A percentile compares a stretch with the other conserved stretches of the same genome.
Conservation (phyloP, 352 stramenopile species). For the Globisporangium nunn region DNA sequence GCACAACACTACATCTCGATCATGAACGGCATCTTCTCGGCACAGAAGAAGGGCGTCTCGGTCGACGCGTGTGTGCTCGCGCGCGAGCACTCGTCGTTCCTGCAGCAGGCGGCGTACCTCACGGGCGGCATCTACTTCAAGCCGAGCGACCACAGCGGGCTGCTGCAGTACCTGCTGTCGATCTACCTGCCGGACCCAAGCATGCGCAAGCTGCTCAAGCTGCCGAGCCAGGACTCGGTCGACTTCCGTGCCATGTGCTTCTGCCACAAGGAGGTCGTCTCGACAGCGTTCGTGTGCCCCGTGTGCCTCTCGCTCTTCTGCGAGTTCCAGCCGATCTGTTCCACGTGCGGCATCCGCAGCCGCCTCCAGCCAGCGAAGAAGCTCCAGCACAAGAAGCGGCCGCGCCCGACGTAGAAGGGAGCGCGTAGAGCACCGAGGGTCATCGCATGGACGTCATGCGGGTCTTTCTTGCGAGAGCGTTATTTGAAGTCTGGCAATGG, state of each 20-base stretch:
- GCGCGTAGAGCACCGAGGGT: too few relatives aligned
- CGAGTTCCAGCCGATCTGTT: constrained; percentile 82
- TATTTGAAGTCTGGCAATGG: too few relatives aligned
- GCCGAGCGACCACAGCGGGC: constrained; percentile 46
- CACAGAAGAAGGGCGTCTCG: constrained; percentile 79
- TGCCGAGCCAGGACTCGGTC: constrained; percentile 82
- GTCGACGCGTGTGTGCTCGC: constrained; percentile 78
- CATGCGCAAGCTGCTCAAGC: constrained; percentile 75
- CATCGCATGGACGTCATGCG: too few relatives aligned
- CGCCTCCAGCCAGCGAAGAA: constrained; percentile 74
- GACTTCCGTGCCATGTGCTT: constrained; percentile 88
- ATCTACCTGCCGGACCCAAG: constrained; percentile 80
- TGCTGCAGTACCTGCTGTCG: constrained; percentile 83
- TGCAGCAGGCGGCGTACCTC: constrained; percentile 85
- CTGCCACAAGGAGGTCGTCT: constrained; percentile 80
- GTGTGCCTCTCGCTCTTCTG: constrained; percentile 87
- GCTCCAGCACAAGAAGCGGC: constrained; percentile 39
- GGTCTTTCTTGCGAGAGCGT: too few relatives aligned
- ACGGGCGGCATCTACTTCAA: constrained; percentile 87
- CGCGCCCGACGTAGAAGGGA: constrained; percentile 9
- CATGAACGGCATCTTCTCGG: constrained; percentile 89
- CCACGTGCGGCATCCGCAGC: constrained; percentile 81
- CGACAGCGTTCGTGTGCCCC: constrained; percentile 77
- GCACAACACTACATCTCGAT: constrained; percentile 87
- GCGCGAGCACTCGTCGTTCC: constrained; percentile 74